Evolutionary conservation across 2,329 filamentous ascomycete species (phyloP).

Genomic region (Xylariaceae sp.): DNA sequence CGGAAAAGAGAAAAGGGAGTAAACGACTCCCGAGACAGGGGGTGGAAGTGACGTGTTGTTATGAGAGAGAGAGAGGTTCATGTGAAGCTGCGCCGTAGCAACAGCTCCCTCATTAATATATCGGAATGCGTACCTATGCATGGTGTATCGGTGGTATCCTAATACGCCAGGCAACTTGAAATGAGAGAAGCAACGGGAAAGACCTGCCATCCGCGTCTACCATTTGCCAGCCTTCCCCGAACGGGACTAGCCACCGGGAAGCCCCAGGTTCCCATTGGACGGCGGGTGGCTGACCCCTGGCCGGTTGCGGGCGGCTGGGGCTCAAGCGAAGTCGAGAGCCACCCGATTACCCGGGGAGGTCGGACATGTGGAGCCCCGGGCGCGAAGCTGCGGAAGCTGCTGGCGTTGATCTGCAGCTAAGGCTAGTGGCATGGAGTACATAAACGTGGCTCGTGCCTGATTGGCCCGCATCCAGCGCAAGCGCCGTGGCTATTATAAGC

Average conservation of each 20-base stretch:
- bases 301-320: slow-evolving; percentile 7
- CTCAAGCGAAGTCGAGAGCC: background rate
- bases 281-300: background rate
- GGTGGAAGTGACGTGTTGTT: slow-evolving; percentile 10
- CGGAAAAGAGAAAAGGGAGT: slow-evolving; percentile 15
- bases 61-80: slow-evolving; percentile 13
- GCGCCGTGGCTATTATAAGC: slow-evolving; percentile 31
- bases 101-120: slow-evolving; percentile 21
- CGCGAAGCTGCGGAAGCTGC: slow-evolving; percentile 11
- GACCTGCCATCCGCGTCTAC: background rate
- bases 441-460: slow-evolving; percentile 22
- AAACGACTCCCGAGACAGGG: slow-evolving; percentile 18
- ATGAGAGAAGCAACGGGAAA: no score
- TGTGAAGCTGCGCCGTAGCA: slow-evolving; percentile 14
- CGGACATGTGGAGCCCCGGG: slow-evolving; percentile 12
- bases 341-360: slow-evolving; percentile 8
- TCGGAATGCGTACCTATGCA: slow-evolving; percentile 8
- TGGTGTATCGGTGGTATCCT: no score
- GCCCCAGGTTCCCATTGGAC: background rate
- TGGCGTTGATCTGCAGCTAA: slow-evolving; percentile 32
- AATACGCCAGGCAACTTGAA: no score
- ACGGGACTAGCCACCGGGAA: background rate
- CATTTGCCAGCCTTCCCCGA: background rate
- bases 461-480: slow-evolving; percentile 25
- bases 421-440: slow-evolving; percentile 25